Evolutionary conservation across 2,329 filamentous ascomycete species (phyloP), one percentile per base, ranked within the genome.

Genomic region (Aspergillus cejpii): DNA sequence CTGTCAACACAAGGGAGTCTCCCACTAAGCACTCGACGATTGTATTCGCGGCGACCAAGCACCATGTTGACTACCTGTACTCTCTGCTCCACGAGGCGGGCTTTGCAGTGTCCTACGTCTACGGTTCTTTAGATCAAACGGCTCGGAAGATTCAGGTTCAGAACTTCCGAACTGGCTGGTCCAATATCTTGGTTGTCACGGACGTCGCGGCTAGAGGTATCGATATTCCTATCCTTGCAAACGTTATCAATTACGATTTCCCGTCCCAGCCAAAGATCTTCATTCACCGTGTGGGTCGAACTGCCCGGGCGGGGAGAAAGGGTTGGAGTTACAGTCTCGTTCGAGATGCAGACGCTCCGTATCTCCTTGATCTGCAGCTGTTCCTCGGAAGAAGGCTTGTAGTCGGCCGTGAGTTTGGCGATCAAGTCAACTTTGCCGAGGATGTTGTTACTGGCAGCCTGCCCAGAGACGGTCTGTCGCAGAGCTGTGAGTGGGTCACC

Each of bases 231-330:
- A 79, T 96, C 37, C 76, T 98, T 27, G 90, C 88, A 45, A 97
- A 98, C 63, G 92, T 98, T 47, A 91, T 98, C 73, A 97, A 98
- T 73, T 98, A 94, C 68, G 91, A 97, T 62, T 98, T 98, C 53
- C 91, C 92, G 2, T 86, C 91, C 1, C 92, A 97, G 60, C 88
- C 92, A 15, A 98, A 98, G 69, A 83, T 98, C 33, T 98, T 94
- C 59, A 85, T 98, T 21, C 92, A 98, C 68, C 84, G 92, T 63
- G 92, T 98, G 37, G 92, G 92, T 58, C 84, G 92, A 70, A 98
- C 94, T 20, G 94, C 92, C 31, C 82, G 92, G 78, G 94, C 94
- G 36, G 92, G 91, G 11, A 84, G 88, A 58, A 81, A 84, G 53
- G 92, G 92, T 51, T 97, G 92, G 92, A 86, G 85, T 69, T 98